These are phyloP conservation scores for Monosporascus ibericus DNA, from an alignment of 2,329 filamentous ascomycete species.

Conservation along the genomic window DNA sequence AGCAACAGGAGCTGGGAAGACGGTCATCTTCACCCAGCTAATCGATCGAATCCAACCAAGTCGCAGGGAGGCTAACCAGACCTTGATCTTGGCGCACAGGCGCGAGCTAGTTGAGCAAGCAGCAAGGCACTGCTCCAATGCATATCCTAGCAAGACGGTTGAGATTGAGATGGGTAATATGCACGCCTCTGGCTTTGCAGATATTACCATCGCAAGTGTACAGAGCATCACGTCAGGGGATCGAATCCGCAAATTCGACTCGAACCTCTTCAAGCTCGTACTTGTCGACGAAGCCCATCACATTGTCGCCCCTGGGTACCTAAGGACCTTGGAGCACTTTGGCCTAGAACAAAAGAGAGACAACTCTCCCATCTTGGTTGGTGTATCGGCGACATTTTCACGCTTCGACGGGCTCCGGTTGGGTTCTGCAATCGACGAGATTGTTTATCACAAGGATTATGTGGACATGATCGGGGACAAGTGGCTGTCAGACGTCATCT, in stretches of 20 bases:
- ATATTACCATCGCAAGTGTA: constrained; percentile 91
- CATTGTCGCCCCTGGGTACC: constrained; percentile 79
- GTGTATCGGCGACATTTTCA: constrained; percentile 77
- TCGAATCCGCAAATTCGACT: constrained; percentile 78
- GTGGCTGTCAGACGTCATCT: constrained; percentile 87
- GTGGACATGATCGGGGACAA: constrained; percentile 68
- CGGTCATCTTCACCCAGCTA: constrained; percentile 93
- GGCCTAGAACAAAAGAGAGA: constrained; percentile 49
- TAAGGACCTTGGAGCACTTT: constrained; percentile 73
- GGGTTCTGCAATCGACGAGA: constrained; percentile 83
- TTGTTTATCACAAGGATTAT: constrained; percentile 83
- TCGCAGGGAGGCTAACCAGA: constrained; percentile 58
- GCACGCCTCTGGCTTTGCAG: constrained; percentile 71
- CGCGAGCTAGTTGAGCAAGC: constrained; percentile 94
- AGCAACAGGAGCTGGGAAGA: constrained; percentile 86
- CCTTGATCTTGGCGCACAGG: constrained; percentile 86
- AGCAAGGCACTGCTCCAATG: constrained; percentile 70
- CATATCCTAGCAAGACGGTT: constrained; percentile 74
- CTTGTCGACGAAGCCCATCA: constrained; percentile 97
- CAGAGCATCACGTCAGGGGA: constrained; percentile 73
- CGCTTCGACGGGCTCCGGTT: constrained; percentile 78
- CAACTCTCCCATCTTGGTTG: constrained; percentile 64
- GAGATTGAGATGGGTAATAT: constrained; percentile 87
- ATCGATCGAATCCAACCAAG: constrained; percentile 67
- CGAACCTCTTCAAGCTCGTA: constrained; percentile 74